phyloP scores from a whole-genome alignment of 169 alveolate species.

The Plasmodium falciparum region DNA sequence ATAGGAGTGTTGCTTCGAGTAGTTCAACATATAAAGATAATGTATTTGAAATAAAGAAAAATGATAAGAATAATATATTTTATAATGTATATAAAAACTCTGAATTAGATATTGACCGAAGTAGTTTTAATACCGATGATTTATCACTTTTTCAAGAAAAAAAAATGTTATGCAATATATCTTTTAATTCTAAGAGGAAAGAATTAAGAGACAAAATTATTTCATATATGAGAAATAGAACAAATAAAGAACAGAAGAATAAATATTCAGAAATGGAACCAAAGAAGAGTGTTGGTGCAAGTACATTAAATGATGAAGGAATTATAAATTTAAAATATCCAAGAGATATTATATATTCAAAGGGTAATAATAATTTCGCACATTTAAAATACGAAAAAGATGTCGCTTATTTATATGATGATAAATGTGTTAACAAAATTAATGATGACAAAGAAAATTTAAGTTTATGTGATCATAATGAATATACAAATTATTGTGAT shows the following conservation, averaged over 20 bases:
- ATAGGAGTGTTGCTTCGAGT: constrained; percentile 19
- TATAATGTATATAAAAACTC: constrained; percentile 13
- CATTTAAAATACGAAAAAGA: constrained; percentile 13
- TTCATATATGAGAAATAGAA: constrained; percentile 31
- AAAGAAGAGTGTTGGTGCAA: neutral
- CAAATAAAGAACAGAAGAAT: constrained; percentile 29
- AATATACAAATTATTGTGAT: neutral
- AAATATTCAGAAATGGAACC: constrained; percentile 13
- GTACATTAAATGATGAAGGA: neutral
- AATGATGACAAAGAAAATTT: neutral
- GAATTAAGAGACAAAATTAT: constrained; percentile 44
- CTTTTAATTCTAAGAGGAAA: constrained; percentile 36
- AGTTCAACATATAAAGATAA: constrained; percentile 49
- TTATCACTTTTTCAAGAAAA: neutral
- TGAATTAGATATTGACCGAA: neutral
- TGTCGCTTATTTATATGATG: neutral
- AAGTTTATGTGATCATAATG: neutral
- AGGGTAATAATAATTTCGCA: neutral
- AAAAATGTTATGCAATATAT: constrained; percentile 15
- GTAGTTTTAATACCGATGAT: neutral
- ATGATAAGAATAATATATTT: constrained; percentile 12
- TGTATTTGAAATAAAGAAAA: constrained; percentile 9
- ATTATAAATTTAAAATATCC: constrained; percentile 7
- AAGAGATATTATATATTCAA: constrained; percentile 7
- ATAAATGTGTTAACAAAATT: neutral